Percentiles rank a stretch among this genome's conserved stretches.
Evolutionary conservation across 129 eudicot species (phyloP).

Genomic region (Helichrysum umbraculigerum): DNA sequence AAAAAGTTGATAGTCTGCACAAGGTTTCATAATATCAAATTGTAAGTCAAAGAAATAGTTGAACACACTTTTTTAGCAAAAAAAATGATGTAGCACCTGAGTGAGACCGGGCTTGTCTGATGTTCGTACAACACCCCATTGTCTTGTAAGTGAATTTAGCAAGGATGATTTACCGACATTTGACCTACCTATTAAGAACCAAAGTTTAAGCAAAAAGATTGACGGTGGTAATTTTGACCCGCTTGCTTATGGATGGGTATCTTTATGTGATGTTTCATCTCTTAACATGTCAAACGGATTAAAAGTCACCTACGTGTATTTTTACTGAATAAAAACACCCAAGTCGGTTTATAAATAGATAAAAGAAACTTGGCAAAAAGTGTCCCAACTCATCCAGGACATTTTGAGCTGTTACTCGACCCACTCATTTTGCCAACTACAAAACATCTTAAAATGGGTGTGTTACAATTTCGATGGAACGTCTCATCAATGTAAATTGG

Average conservation of each 20-base stretch:
- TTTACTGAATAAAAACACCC: not conserved
- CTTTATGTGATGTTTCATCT: not conserved
- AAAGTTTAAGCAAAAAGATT: slow-evolving; percentile 14
- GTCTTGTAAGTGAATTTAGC: slow-evolving; percentile 87
- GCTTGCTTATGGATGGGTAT: not conserved
- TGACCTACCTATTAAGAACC: slow-evolving; percentile 72
- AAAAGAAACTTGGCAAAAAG: not conserved
- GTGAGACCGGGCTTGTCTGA: slow-evolving; percentile 98
- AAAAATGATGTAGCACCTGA: slow-evolving; percentile 56
- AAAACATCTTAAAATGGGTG: not conserved
- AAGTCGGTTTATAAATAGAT: not conserved
- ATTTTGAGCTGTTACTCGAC: not conserved
- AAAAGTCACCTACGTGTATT: not conserved
- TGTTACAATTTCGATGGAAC: not conserved
- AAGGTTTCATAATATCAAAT: slow-evolving; percentile 8
- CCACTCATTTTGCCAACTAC: not conserved
- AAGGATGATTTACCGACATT: slow-evolving; percentile 95
- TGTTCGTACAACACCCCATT: slow-evolving; percentile 96
- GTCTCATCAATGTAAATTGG: not conserved
- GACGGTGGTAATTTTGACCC: not conserved
- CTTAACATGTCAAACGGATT: not conserved
- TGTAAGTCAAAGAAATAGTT: not conserved
- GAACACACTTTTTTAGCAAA: not conserved
- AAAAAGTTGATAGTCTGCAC: slow-evolving; percentile 84
- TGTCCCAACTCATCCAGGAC: not conserved